These are phyloP conservation scores for Begonia masoniana DNA, from an alignment of 306 rosid species.

Conservation along the genomic window DNA sequence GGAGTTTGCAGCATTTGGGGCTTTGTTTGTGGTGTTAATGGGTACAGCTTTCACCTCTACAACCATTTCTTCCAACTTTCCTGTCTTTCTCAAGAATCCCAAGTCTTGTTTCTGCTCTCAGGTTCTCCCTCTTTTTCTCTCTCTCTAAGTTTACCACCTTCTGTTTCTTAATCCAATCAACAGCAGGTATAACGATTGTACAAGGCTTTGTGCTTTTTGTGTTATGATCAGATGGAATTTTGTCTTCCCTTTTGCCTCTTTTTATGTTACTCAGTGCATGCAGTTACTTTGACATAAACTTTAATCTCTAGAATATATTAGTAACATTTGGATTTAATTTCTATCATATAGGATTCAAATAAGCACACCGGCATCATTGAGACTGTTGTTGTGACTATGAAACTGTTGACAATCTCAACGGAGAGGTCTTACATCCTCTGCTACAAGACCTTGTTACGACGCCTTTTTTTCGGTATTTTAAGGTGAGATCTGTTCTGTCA, in stretches of 20 bases:
- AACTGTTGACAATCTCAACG: constrained; percentile 33
- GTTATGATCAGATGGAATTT: background rate
- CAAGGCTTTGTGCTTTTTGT: background rate
- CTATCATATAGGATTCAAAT: constrained; percentile 12
- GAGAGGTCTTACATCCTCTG: constrained; percentile 28
- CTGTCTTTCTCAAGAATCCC: constrained; percentile 6
- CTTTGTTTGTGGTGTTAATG: constrained; percentile 7
- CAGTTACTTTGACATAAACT: background rate
- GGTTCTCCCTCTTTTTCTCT: constrained; percentile 9
- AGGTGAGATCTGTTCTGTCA: constrained; percentile 17
- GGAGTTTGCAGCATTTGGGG: background rate
- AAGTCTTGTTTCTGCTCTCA: constrained; percentile 13
- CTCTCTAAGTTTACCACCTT: background rate
- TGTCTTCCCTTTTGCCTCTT: background rate
- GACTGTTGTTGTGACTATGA: constrained; percentile 48
- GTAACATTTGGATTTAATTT: background rate
- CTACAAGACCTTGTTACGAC: constrained; percentile 41
- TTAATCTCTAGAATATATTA: background rate
- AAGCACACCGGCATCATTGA: constrained; percentile 36
- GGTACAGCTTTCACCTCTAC: constrained; percentile 4
- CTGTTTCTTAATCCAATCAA: background rate
- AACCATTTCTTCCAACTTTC: background rate
- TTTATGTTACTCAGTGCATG: background rate
- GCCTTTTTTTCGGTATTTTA: constrained; percentile 41
- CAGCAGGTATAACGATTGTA: background rate